Conservation (phyloP, 768 basidiomycete species). For the Lactarius sanguifluus region DNA sequence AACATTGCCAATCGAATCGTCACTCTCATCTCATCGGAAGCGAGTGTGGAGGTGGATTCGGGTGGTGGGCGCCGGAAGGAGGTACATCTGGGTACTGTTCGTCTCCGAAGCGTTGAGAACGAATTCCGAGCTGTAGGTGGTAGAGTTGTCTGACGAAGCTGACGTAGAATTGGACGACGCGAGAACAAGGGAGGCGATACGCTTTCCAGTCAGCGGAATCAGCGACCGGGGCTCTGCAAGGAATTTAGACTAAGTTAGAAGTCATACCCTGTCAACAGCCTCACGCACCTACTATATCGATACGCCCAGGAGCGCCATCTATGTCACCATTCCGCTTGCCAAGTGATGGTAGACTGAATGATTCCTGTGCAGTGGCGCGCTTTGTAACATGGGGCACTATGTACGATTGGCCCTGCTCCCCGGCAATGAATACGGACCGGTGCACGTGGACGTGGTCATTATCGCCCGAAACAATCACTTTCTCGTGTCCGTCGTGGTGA, state of each 20-base stretch:
- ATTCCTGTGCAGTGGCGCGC: slow-evolving; percentile 23
- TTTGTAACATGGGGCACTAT: slow-evolving; percentile 28
- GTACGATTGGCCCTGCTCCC: slow-evolving; percentile 28
- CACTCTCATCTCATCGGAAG: slow-evolving; percentile 37
- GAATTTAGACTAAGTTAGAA: background rate
- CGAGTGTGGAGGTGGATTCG: slow-evolving; percentile 8
- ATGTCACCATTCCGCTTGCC: slow-evolving; percentile 19
- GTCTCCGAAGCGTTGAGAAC: slow-evolving; percentile 37
- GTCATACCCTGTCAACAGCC: slow-evolving; percentile 17
- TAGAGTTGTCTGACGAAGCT: slow-evolving; percentile 6
- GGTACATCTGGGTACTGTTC: slow-evolving; percentile 35
- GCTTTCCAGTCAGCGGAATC: slow-evolving; percentile 38
- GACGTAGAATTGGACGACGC: slow-evolving; percentile 20
- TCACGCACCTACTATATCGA: slow-evolving; percentile 52
- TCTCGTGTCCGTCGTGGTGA: slow-evolving; percentile 26
- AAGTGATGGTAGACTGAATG: slow-evolving; percentile 5
- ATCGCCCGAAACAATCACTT: slow-evolving; percentile 29
- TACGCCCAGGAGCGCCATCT: slow-evolving; percentile 41
- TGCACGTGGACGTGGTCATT: slow-evolving; percentile 29
- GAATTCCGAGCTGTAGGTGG: slow-evolving; percentile 28
- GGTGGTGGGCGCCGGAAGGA: slow-evolving; percentile 28
- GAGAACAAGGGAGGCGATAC: slow-evolving; percentile 45
- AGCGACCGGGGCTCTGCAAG: slow-evolving; percentile 38
- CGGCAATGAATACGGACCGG: slow-evolving; percentile 26
- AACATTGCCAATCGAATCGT: slow-evolving; percentile 47